Base-by-base conservation (phyloP, 495 filamentous ascomycete genomes). In the Melanomma pulvis-pyrius region DNA sequence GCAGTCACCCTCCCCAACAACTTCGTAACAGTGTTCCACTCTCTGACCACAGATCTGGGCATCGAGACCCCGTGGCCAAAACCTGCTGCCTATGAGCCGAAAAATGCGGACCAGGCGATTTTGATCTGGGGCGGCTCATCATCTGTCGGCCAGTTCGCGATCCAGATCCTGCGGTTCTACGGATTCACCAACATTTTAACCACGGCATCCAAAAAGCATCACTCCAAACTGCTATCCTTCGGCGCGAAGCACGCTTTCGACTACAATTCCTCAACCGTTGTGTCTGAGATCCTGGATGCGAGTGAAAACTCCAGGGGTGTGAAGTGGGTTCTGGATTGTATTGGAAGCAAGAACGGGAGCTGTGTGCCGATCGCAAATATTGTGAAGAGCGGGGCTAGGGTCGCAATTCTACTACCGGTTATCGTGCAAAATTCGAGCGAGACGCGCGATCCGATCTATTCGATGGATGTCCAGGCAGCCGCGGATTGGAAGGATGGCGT, bases 51-150 rank as follows among this genome's bases (percentile, higher is more conserved):
- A 1, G 63, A 71, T 46, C 36, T 67, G 26, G 68, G 59, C 15
- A 29, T 71, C 44, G 48, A 60, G 30, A 73, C 80, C 2, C 81
- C 80, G 1, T 84, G 82, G 82, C 81, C 80, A 0, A 73, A 74
- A 25, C 78, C 80, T 2, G 60, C 65, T 21, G 63, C 60, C 2
- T 77, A 74, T 41, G 48, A 61, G 19, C 75, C 77, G n/a, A 39
- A 63, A 0, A 50, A 75, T 28, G 73, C 65, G 0, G 49, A 78
- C 6, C 59, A 65, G 11, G 61, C 71, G 0, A 78, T 87, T 30
- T 65, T 86, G 29, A 75, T 87, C 41, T 86, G 83, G 82, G 84
- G 84, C 11, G 84, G 79, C 1, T 74, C 79, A 5, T 82, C 79
- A 8, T 80, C 79, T 11, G 82, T 84, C 11, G 83, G 84, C 4